phyloP scores from a whole-genome alignment of 1,284 basidiomycete genomes.

The Polyporus tsugae region DNA sequence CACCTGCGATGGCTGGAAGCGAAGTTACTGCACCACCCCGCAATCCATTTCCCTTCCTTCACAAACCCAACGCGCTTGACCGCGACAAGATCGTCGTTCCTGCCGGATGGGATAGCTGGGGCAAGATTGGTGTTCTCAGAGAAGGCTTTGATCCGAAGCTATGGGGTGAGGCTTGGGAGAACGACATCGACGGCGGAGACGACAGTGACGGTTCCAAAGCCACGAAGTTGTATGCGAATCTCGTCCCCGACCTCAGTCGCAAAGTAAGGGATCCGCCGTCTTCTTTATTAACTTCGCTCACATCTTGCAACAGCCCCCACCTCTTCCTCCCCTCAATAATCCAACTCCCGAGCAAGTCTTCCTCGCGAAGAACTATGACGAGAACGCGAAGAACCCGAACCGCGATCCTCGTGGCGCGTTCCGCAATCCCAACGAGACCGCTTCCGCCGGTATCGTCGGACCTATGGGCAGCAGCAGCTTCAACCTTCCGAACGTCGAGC shows the following conservation, averaged over 20 bases:
- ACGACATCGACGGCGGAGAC: slow-evolving; percentile 58
- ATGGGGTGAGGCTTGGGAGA: slow-evolving; percentile 88
- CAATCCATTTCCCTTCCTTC: slow-evolving; percentile 86
- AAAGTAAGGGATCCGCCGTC: slow-evolving; percentile 55
- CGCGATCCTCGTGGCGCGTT: slow-evolving; percentile 90
- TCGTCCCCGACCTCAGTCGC: slow-evolving; percentile 77
- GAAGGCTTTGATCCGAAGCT: slow-evolving; percentile 90
- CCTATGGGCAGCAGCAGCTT: slow-evolving; percentile 88
- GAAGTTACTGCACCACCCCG: slow-evolving; percentile 66
- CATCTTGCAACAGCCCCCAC: slow-evolving; percentile 56
- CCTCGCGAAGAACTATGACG: slow-evolving; percentile 88
- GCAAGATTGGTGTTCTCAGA: slow-evolving; percentile 90
- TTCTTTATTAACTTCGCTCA: neutral
- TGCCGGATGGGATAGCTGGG: slow-evolving; percentile 97
- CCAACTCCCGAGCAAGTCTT: slow-evolving; percentile 88
- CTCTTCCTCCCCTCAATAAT: slow-evolving; percentile 78
- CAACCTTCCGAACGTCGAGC: slow-evolving; percentile 85
- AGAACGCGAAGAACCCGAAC: slow-evolving; percentile 87
- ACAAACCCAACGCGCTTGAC: slow-evolving; percentile 92
- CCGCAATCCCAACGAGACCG: slow-evolving; percentile 71
- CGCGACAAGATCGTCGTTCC: slow-evolving; percentile 93
- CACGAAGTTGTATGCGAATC: slow-evolving; percentile 61
- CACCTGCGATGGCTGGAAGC: slow-evolving; percentile 53
- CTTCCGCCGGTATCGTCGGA: slow-evolving; percentile 80
- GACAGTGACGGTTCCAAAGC: slow-evolving; percentile 56